Evolutionary conservation across 805 yeast genomes (phyloP).

Genomic region (Candida anglica): DNA sequence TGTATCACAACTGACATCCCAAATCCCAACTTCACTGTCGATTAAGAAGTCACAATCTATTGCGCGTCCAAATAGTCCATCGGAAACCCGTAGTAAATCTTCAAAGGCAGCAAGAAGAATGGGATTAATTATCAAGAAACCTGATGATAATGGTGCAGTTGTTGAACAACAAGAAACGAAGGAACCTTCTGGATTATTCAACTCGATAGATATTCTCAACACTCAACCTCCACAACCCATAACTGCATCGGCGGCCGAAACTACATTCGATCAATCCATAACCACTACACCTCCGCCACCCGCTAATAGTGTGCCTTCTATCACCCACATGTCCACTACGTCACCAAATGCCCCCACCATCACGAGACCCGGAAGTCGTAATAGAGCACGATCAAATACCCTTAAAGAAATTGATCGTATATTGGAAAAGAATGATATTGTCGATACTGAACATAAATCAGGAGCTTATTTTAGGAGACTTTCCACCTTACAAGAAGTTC

Average conservation of each 20-base stretch:
- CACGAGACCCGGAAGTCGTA: slow-evolving; percentile 11
- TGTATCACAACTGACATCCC: not conserved
- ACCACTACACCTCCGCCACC: slow-evolving; percentile 11
- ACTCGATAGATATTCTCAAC: slow-evolving; percentile 2
- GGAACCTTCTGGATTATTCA: not conserved
- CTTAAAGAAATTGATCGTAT: slow-evolving; percentile 30
- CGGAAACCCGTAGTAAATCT: slow-evolving; percentile 42
- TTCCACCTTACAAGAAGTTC: slow-evolving; percentile 57
- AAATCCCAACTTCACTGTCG: slow-evolving; percentile 10
- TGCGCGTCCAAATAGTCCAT: slow-evolving; percentile 25
- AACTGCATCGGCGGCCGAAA: slow-evolving; percentile 20
- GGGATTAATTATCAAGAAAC: slow-evolving; percentile 62
- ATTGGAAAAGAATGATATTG: slow-evolving; percentile 32
- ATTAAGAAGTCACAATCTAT: too few species aligned
- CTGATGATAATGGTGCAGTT: slow-evolving; percentile 15
- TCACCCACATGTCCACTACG: slow-evolving; percentile 7
- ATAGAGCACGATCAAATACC: slow-evolving; percentile 33
- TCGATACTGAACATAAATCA: slow-evolving; percentile 45
- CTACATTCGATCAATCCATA: slow-evolving; percentile 9
- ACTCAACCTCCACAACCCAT: slow-evolving; percentile 9
- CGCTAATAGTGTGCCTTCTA: not conserved
- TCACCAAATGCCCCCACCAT: slow-evolving; percentile 7
- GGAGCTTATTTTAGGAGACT: slow-evolving; percentile 64
- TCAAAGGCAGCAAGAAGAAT: slow-evolving; percentile 70
- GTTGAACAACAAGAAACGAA: slow-evolving; percentile 2